Evolutionary conservation across 2,329 filamentous ascomycete genomes (phyloP).

Genomic region (Aspergillus caelatus): DNA sequence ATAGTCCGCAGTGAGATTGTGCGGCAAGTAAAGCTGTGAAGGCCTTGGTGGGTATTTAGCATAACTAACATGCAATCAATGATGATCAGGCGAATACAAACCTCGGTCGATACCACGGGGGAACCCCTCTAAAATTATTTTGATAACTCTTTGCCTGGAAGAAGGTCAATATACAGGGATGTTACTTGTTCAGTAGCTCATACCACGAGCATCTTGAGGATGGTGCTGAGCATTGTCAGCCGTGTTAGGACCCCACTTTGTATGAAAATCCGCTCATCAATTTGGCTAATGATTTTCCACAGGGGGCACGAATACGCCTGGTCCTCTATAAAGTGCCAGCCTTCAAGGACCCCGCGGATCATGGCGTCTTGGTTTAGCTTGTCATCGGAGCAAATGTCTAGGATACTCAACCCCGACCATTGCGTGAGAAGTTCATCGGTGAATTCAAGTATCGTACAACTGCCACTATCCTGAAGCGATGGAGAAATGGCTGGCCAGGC

Average conservation of each 20-base stretch:
- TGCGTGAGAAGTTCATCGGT: neutral
- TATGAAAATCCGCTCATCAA: neutral
- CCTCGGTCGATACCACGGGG: neutral
- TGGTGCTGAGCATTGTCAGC: neutral
- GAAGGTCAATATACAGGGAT: slow-evolving; percentile 11
- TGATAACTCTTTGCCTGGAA: neutral
- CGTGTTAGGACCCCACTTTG: neutral
- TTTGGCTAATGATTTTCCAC: neutral
- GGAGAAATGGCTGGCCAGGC: neutral
- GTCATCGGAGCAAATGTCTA: neutral
- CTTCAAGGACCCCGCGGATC: neutral
- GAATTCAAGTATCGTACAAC: neutral
- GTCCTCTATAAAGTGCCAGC: neutral
- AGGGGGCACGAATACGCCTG: neutral
- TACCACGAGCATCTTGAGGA: neutral
- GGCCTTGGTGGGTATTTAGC: neutral
- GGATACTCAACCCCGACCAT: neutral
- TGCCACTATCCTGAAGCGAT: neutral
- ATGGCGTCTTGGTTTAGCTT: neutral
- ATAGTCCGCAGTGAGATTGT: neutral
- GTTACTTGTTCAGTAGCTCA: neutral
- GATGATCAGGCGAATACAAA: neutral
- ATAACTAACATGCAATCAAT: neutral
- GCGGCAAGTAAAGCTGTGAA: neutral
- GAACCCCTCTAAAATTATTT: neutral